Percentiles rank a stretch among this genome's conserved stretches.
Evolutionary conservation across 768 basidiomycete species (phyloP).

Genomic region (Goffeauzyma gilvescens): DNA sequence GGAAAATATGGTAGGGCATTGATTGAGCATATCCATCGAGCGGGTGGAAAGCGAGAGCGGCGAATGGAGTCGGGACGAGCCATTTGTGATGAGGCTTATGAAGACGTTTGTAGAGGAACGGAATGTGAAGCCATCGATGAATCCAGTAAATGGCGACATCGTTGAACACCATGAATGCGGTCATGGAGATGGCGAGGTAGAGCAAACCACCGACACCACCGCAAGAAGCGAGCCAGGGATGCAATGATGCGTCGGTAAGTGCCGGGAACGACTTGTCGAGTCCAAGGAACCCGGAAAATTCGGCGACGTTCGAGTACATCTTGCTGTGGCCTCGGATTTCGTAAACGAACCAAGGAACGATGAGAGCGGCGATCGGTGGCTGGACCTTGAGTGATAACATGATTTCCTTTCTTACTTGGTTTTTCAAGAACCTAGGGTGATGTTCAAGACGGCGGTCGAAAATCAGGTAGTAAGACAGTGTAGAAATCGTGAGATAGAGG

Average conservation of each 20-base stretch:
- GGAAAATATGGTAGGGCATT: constrained; percentile 80
- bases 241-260: constrained; percentile 56
- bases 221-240: too few relatives aligned
- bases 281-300: constrained; percentile 52
- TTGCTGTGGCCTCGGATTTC: constrained; percentile 71
- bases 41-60: constrained; percentile 94
- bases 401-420: constrained; percentile 64
- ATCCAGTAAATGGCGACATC: constrained; percentile 93
- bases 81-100: constrained; percentile 99
- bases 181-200: constrained; percentile 15
- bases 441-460: constrained; percentile 91
- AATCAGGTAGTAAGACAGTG: constrained; percentile 58
- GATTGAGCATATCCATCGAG: constrained; percentile 88
- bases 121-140: constrained; percentile 76
- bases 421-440: constrained; percentile 79
- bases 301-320: constrained; percentile 57
- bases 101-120: constrained; percentile 64
- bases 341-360: constrained; percentile 80
- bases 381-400: constrained; percentile 52
- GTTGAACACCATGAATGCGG: constrained; percentile 56
- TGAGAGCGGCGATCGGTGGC: constrained; percentile 62
- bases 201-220: constrained; percentile 13
- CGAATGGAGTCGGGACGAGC: constrained; percentile 93
- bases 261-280: constrained; percentile 38
- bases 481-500: constrained; percentile 79